Percentiles rank a stretch among this genome's conserved stretches.
These are phyloP conservation scores for Rhizomucor pusillus DNA, from an alignment of 371 early-diverging fungal genomes.

Conservation along the genomic window DNA sequence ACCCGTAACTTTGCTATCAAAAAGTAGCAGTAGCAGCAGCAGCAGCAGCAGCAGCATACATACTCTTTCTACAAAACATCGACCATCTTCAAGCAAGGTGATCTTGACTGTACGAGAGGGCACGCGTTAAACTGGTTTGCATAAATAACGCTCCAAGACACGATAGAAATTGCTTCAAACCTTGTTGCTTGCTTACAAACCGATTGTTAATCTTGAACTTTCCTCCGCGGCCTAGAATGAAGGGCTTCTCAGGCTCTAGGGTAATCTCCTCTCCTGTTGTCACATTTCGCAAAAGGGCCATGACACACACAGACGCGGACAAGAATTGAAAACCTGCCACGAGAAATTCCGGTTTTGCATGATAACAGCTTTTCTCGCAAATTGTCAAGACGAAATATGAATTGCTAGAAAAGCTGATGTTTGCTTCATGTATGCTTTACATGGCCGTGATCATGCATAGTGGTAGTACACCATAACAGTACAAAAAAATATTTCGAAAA, in stretches of 20 bases:
- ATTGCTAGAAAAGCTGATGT: no score
- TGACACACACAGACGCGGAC: neutral
- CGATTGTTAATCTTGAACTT: neutral
- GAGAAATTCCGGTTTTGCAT: no score
- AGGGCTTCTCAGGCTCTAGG: neutral
- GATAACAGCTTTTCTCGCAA: no score
- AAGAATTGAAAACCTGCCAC: no score
- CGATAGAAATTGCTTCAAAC: no score
- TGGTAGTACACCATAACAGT: no score
- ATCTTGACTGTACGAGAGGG: constrained; percentile 3
- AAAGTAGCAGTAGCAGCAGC: no score
- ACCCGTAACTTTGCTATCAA: no score
- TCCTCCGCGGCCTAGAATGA: constrained; percentile 5
- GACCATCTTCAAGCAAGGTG: constrained; percentile 11
- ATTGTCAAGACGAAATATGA: no score
- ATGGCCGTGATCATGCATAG: no score
- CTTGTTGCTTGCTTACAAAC: neutral
- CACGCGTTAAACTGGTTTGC: neutral
- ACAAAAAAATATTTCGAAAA: no score
- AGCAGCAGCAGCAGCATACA: neutral
- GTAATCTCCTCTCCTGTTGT: neutral
- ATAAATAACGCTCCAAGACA: neutral
- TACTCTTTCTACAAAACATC: constrained; percentile 14
- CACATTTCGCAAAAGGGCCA: neutral
- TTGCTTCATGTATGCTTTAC: no score